Percentiles rank a stretch among this genome's conserved stretches.
phyloP scores from a whole-genome alignment of 176 grass and related monocot species.

The Avena atlantica region DNA sequence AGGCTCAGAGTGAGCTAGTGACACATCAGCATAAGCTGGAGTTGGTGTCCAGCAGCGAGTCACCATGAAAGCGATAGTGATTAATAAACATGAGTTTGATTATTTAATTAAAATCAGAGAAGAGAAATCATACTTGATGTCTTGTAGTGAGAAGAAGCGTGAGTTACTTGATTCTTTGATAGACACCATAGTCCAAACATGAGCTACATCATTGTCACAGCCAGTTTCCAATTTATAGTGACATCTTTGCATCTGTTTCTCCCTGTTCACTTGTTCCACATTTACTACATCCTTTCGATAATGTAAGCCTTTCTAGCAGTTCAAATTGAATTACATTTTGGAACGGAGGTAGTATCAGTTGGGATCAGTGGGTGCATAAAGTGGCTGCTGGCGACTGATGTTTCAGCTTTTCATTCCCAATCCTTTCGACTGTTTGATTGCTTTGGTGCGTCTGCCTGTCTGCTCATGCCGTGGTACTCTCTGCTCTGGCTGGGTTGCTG shows the following conservation, averaged over 20 bases:
- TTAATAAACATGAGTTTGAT: slow-evolving; percentile 23
- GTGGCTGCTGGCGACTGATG: background rate
- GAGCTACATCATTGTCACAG: background rate
- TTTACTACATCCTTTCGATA: background rate
- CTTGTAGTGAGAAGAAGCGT: background rate
- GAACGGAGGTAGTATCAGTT: background rate
- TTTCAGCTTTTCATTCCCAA: background rate
- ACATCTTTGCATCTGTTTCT: background rate
- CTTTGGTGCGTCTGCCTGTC: background rate
- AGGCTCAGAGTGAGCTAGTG: background rate
- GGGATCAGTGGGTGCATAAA: background rate
- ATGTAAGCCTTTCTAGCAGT: too few relatives aligned
- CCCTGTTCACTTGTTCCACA: background rate
- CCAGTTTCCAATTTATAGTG: background rate
- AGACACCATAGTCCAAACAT: slow-evolving; percentile 11
- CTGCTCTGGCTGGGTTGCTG: background rate
- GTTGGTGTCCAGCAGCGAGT: slow-evolving; percentile 32
- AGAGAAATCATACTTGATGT: slow-evolving; percentile 20
- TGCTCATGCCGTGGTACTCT: background rate
- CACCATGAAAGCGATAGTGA: slow-evolving; percentile 31
- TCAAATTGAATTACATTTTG: too few relatives aligned
- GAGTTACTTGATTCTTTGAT: background rate
- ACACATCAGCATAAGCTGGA: slow-evolving; percentile 39
- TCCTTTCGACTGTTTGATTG: background rate
- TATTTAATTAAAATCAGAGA: slow-evolving; percentile 27